Evolutionary conservation across 1,139 yeast species (phyloP), one percentile per base, ranked within the genome.

Genomic region (Saccharomyces pastorianus): DNA sequence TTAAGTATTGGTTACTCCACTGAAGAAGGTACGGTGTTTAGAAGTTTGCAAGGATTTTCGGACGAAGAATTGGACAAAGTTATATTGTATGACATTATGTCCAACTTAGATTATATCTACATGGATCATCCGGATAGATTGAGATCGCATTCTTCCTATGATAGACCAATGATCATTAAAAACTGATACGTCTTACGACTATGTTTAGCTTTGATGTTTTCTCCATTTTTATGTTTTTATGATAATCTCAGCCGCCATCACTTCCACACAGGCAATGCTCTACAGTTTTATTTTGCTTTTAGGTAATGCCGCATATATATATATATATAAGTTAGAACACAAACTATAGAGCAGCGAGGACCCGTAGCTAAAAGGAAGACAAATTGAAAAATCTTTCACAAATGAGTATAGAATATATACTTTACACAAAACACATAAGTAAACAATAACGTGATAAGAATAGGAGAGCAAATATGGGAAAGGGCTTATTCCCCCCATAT

Each of bases 51-150:
- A 9, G 82, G 81, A 55, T 62, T 56, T 48, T 55, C 65, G 2
- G 66, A 64, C 17, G 64, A 60, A 20, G 69, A 67, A 44, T 55
- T 66, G 9, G 79, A 80, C 28, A 79, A 75, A 25, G 62, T 80
- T 48, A 73, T 77, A 13, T 72, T 90, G 31, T 86, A 75, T 67
- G 82, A 83, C 53, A 79, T 79, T 53, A 69, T 85, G 57, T 74
- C 77, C 13, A 76, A 75, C 29, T 73, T 75, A 44, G 81, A 78
- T 56, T 76, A 76, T 34, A 73, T 93, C 55, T 95, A 91, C 25
- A 75, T 93, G 67, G 96, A 93, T 65, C 96, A 88, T 66, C 88
- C 93, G 7, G 96, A 89, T 69, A 80, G 95, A 57, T 63, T 73
- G n/a, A 68, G 72, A 51, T 71, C 74, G 32, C 70, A 69, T 47